Conservation (phyloP, 2,329 filamentous ascomycete genomes). For the Diplodia mutila region DNA sequence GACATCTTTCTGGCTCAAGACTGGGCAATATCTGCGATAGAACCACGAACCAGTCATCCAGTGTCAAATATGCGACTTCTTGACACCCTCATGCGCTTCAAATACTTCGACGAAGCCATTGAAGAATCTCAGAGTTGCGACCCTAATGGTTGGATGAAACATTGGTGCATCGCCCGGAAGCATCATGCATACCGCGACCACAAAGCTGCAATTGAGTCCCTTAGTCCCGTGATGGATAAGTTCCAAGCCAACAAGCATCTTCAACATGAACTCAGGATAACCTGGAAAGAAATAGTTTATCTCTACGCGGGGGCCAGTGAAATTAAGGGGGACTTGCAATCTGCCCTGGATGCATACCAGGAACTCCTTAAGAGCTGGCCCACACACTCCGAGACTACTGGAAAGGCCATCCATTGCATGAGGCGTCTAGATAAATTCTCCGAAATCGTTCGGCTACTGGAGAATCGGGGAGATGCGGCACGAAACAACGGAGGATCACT, state of each 20-base stretch:
- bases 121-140: background rate
- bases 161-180: background rate
- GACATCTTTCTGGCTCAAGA: background rate
- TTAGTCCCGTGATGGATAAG: background rate
- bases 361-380: background rate
- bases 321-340: background rate
- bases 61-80: background rate
- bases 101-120: background rate
- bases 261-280: background rate
- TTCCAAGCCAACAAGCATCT: background rate
- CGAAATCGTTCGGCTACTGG: background rate
- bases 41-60: background rate
- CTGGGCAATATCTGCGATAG: background rate
- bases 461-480: background rate
- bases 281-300: slow-evolving; percentile 2
- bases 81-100: slow-evolving; percentile 1
- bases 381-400: background rate
- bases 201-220: background rate
- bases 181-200: background rate
- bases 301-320: background rate
- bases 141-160: background rate
- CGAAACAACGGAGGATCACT: background rate
- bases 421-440: background rate
- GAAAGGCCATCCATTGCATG: background rate
- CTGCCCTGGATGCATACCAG: background rate